Base-by-base conservation (phyloP, 495 filamentous ascomycete genomes). In the Penicillium crystallinum region DNA sequence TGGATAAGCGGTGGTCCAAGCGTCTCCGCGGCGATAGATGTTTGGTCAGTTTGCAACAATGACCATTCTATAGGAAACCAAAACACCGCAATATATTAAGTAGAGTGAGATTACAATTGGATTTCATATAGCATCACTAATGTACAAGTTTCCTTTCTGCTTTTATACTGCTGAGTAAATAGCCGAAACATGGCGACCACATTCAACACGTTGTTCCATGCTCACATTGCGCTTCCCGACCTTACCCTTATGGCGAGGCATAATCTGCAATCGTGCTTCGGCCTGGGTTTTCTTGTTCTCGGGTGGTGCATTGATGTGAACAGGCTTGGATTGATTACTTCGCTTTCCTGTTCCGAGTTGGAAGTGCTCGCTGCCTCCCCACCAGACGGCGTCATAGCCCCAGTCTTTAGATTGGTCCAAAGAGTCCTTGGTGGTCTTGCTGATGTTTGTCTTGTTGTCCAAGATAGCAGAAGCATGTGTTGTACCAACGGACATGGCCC, bases 361-460 rank as follows among this genome's bases (percentile, higher is more conserved):
- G 62, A 88, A 96, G 55, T 82, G 79, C 71, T 98, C 92, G 60
- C 97, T 98, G 33, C 88, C 88, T 56, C 93, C 93, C 88, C 91
- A 98, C 79, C 85, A 95, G 6, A 97, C 64, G 2, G 88, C 83
- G 66, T 97, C 93, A 8, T 83, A 82, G 44, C 92, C 92, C 76
- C 81, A 96, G 53, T 86, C 83, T 42, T 83, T 81, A 4, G 73
- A 74, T 4, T 78, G 76, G 10, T 72, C 76, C 6, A 70, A 62
- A 6, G 73, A 61, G 10, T 68, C 67, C 14, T 66, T 69, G n/a
- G 68, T 70, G 4, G 82, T 77, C 14, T 74, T 63, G 12, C 55
- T 59, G 33, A 90, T 62, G 46, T 83, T 78, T 2, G 87, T 84
- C 18, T 86, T 75, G 61, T 96, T 96, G 56, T 84, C 77, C 81